A percentile compares a stretch with the other conserved stretches of the same genome.
These are phyloP conservation scores for Fusarium mundagurra DNA, from an alignment of 2,329 filamentous ascomycete species.

Conservation along the genomic window DNA sequence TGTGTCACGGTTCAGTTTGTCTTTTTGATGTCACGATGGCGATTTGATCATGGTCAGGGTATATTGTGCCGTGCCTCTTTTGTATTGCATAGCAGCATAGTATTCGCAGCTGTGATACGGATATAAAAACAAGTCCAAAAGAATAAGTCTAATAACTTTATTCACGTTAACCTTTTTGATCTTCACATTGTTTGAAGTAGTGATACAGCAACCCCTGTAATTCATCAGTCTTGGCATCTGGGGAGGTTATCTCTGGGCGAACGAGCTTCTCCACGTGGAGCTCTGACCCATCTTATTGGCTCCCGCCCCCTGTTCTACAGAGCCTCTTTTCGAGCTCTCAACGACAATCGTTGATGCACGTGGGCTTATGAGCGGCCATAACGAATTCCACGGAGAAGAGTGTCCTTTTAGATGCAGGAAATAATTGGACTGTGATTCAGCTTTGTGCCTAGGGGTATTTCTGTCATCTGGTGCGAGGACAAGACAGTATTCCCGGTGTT, in stretches of 20 bases:
- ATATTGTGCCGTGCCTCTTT: no score
- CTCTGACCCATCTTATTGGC: constrained; percentile 9
- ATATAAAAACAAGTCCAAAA: not conserved
- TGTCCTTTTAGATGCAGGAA: rapidly evolving
- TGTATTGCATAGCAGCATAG: no score
- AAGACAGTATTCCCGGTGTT: not conserved
- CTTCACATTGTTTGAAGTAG: not conserved
- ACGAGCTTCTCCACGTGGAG: constrained; percentile 30
- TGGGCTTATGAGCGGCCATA: constrained; percentile 12
- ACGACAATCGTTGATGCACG: constrained; percentile 29
- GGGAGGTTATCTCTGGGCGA: constrained; percentile 15
- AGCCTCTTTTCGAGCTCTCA: constrained; percentile 21
- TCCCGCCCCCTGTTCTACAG: not conserved
- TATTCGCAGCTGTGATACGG: not conserved
- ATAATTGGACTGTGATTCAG: rapidly evolving
- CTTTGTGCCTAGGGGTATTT: rapidly evolving
- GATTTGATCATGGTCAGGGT: no score
- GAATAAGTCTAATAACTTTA: not conserved
- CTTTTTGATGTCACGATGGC: not conserved
- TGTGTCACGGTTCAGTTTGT: rapidly evolving
- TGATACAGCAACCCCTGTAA: not conserved
- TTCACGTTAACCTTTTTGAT: not conserved
- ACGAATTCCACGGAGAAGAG: not conserved
- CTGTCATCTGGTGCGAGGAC: not conserved
- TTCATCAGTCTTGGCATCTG: constrained; percentile 21